Evolutionary conservation across 495 filamentous ascomycete species (phyloP).

Genomic region (Xylaria longipes): DNA sequence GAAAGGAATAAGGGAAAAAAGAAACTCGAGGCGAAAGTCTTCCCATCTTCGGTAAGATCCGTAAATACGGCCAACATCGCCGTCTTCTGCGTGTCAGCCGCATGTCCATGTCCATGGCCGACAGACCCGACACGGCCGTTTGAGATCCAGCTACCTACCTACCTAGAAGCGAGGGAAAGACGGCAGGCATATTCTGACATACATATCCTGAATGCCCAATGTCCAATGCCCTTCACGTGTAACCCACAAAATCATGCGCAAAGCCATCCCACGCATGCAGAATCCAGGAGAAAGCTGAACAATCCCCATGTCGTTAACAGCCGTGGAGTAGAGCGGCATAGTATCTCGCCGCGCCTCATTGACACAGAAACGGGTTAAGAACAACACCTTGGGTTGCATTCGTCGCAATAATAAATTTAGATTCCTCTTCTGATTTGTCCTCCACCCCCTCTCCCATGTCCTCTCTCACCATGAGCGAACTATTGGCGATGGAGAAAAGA

Average conservation of each 20-base stretch:
- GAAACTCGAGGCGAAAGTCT: background rate
- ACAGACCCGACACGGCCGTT: background rate
- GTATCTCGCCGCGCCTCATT: background rate
- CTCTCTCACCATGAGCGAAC: background rate
- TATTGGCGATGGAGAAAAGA: background rate
- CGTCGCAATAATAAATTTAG: conserved; percentile 10
- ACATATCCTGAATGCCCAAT: background rate
- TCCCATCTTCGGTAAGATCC: conserved; percentile 5
- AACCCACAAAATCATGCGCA: conserved; percentile 11
- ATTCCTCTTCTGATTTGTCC: conserved; percentile 7
- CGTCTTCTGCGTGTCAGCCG: background rate
- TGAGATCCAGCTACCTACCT: background rate
- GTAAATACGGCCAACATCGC: background rate
- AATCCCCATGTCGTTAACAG: background rate
- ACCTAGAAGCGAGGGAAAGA: background rate
- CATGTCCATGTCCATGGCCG: background rate
- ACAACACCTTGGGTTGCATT: background rate
- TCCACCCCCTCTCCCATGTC: background rate
- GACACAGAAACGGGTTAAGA: background rate
- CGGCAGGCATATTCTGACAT: background rate
- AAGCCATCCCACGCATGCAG: background rate
- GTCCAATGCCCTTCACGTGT: background rate
- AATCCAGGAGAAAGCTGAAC: conserved; percentile 14
- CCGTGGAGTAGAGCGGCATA: background rate
- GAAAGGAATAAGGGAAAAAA: background rate